Evolutionary conservation across 2,329 filamentous ascomycete species (phyloP).

Genomic region (Fusarium staphyleae): DNA sequence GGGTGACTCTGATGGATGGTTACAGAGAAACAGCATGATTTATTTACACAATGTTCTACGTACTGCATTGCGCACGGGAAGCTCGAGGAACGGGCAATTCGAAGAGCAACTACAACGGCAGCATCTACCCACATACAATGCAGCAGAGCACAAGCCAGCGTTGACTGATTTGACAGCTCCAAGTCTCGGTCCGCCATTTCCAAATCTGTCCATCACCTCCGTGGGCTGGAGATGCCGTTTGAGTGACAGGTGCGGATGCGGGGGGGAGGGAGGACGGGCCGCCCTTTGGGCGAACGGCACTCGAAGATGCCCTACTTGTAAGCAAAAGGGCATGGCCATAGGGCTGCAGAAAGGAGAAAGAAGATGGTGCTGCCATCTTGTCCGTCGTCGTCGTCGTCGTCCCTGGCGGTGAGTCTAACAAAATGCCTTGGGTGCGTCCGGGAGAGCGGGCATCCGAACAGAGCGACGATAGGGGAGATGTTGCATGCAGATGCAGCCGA

Average conservation of each 20-base stretch:
- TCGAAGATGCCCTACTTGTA: background rate
- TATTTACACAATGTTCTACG: too few species aligned
- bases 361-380: too few species aligned
- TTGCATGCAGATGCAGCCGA: too few species aligned
- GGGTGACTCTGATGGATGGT: background rate
- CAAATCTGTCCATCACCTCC: conserved; percentile 27
- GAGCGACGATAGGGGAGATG: too few species aligned
- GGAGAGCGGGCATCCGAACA: conserved; percentile 21
- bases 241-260: conserved; percentile 13
- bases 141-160: conserved; percentile 2
- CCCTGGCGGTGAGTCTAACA: conserved; percentile 39
- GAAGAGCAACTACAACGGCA: background rate
- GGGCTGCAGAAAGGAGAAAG: conserved; percentile 34
- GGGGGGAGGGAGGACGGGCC: conserved; percentile 5
- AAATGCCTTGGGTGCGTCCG: conserved; percentile 36
- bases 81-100: conserved; percentile 1
- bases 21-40: too few species aligned
- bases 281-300: conserved; percentile 20
- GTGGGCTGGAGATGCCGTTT: conserved; percentile 25
- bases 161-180: conserved; percentile 16
- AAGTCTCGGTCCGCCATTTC: conserved; percentile 29
- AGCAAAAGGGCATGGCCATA: conserved; percentile 11
- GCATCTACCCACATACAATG: background rate
- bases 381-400: conserved; percentile 18
- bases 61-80: too few species aligned